Conservation (phyloP, 169 alveolate species). For the Cryptosporidium sp. region DNA sequence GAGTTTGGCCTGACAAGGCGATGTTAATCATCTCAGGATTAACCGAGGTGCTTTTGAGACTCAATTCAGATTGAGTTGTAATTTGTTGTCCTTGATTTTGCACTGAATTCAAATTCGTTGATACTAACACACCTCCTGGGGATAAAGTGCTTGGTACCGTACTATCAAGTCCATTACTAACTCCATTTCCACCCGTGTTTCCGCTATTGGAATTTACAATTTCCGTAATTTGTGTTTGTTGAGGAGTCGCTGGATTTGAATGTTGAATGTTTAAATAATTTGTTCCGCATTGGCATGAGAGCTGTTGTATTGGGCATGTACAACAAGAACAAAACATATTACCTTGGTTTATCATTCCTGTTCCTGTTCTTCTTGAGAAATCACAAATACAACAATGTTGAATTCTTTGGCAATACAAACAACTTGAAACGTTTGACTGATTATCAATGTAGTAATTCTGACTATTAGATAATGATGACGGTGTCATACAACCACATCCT, state of each 20-base stretch:
- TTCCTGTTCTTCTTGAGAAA: background rate
- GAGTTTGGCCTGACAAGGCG: constrained; percentile 54
- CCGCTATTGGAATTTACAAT: background rate
- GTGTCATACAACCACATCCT: background rate
- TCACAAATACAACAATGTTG: constrained; percentile 30
- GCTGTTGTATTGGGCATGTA: constrained; percentile 5
- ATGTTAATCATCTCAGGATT: constrained; percentile 66
- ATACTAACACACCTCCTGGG: background rate
- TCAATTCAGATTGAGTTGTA: background rate
- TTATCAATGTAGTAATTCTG: background rate
- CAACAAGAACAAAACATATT: constrained; percentile 30
- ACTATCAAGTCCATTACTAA: background rate
- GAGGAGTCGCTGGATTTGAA: background rate
- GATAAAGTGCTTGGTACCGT: background rate
- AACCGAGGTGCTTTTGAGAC: background rate
- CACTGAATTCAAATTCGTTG: background rate
- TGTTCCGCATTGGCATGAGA: background rate
- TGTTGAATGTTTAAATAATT: background rate
- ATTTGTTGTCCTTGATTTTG: background rate
- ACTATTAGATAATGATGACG: background rate
- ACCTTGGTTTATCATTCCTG: background rate
- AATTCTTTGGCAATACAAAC: constrained; percentile 36
- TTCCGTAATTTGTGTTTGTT: constrained; percentile 4
- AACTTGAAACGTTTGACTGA: constrained; percentile 4
- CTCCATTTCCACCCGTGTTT: background rate